Conservation (phyloP, 192 early-diverging fungal species). For the Backusella circina region DNA sequence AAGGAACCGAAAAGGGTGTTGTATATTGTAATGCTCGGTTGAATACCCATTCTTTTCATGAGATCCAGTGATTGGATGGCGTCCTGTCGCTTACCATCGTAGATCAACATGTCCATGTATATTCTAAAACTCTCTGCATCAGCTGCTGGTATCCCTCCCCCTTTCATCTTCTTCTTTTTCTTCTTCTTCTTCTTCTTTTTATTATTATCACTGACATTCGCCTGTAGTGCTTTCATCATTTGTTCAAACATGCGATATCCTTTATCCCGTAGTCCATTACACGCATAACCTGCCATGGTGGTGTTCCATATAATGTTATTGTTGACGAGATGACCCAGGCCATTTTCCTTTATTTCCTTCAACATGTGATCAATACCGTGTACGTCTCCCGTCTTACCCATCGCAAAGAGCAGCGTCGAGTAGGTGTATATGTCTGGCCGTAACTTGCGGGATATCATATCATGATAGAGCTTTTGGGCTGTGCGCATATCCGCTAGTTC, state of each 20-base stretch:
- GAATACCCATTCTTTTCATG: slow-evolving; percentile 1
- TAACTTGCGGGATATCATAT: slow-evolving; percentile 25
- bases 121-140: slow-evolving; percentile 29
- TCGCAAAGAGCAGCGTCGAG: slow-evolving; percentile 20
- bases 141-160: background rate
- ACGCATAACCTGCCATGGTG: slow-evolving; percentile 22
- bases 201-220: background rate
- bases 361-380: slow-evolving; percentile 28
- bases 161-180: background rate
- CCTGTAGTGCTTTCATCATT: slow-evolving; percentile 11
- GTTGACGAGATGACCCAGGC: background rate
- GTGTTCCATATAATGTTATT: slow-evolving; percentile 32
- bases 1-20: slow-evolving; percentile 26
- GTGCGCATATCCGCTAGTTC: slow-evolving; percentile 23
- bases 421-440: slow-evolving; percentile 27
- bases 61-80: slow-evolving; percentile 8
- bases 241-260: slow-evolving; percentile 25
- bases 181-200: background rate
- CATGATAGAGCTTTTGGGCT: slow-evolving; percentile 35
- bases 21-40: slow-evolving; percentile 21
- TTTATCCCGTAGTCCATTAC: slow-evolving; percentile 18
- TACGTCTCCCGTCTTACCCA: slow-evolving; percentile 23
- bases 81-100: background rate
- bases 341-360: background rate
- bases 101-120: slow-evolving; percentile 23